Evolutionary conservation across 73 alveolate species (phyloP).

Genomic region (Paramecium primaurelia): DNA sequence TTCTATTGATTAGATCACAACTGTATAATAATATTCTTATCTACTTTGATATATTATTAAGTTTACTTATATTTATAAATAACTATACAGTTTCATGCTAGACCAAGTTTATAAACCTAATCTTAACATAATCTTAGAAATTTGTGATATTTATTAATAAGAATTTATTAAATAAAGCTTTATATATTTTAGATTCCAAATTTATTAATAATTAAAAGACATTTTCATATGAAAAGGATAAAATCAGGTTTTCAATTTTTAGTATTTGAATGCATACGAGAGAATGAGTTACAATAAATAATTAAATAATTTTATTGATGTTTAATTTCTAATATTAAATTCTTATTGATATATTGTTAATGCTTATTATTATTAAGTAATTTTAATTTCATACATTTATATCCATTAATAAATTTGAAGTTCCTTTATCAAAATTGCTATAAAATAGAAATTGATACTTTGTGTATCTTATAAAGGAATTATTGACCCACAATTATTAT

Average conservation of each 20-base stretch:
- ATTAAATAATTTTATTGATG: no score
- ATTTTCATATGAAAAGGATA: constrained; percentile 77
- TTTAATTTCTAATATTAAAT: constrained; percentile 54
- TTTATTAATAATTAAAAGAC: constrained; percentile 77
- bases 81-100: constrained; percentile 56
- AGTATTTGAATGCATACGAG: constrained; percentile 72
- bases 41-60: neutral
- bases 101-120: constrained; percentile 80
- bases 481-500: constrained; percentile 86
- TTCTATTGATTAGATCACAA: neutral
- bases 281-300: constrained; percentile 5
- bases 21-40: neutral
- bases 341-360: constrained; percentile 68
- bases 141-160: neutral
- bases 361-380: neutral
- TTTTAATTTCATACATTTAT: no score
- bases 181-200: constrained; percentile 41
- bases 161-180: constrained; percentile 53
- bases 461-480: constrained; percentile 98
- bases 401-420: neutral
- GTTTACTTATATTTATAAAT: neutral
- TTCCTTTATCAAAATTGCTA: constrained; percentile 57
- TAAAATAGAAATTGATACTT: constrained; percentile 75
- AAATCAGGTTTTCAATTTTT: constrained; percentile 77
- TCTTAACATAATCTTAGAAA: constrained; percentile 65